Evolutionary conservation across 192 early-diverging fungal species (phyloP), one percentile per base, ranked within the genome.

Genomic region (Linnemannia hyalina): DNA sequence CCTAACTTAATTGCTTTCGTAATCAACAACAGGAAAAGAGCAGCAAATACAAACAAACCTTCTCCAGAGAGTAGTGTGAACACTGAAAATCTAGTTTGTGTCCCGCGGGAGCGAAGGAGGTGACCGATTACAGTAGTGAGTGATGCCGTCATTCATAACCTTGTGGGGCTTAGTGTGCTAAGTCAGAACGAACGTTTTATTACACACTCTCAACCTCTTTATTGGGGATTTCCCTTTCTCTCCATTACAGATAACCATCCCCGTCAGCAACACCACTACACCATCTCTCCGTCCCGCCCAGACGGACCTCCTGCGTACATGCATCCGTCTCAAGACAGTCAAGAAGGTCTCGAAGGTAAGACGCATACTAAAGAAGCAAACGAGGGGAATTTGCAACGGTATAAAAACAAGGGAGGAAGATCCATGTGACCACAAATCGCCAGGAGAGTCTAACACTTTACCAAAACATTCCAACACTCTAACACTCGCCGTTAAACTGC

Each of bases 251-350:
- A 65, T 65, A 65, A 10, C 29, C 49, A 20, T 18, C 18, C 2
- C 26, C 29, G 29, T 65, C 60, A 57, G n/a, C 23, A 32, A 29
- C 60, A 15, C 60, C 29, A 65, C 60, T 4, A 5, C 60, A 65
- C 11, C 60, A 65, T 65, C 60, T 29, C 60, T 29, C 60, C 60
- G 60, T 32, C 60, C 60, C 26, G 26, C 13, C 60, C n/a, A 65
- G 29, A 29, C 60, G 60, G 60, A 65, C 29, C 11, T 15, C 29
- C 60, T 32, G 60, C 29, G 60, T 32, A 32, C 60, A 65, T 65
- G 60, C 60, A 65, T 65, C 29, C 60, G n/a, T 65, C 60, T 65
- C 60, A 65, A 65, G 60, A 65, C 26, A 65, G 29, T 29, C 60
- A 65, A 32, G 60, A 26, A 35, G 29, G 60, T 65, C 60, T 15